Base-by-base conservation (phyloP, 139 green algal genomes). In the Ettlia oleoabundans region DNA sequence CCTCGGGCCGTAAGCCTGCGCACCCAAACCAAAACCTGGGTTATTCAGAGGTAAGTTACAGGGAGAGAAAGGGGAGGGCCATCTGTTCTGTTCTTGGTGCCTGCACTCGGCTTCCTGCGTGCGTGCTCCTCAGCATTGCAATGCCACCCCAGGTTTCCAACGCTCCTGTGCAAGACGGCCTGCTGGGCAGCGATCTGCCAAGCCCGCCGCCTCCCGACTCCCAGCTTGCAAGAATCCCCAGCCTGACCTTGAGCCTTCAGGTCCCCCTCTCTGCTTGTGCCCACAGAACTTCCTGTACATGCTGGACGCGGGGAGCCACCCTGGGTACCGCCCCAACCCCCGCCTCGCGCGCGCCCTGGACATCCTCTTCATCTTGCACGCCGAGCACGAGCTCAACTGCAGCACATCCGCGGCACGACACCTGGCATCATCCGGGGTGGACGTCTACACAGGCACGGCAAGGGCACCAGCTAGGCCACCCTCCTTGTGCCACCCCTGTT, bases 401-500 rank as follows among this genome's bases (percentile, higher is more conserved):
- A 97, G 89, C 67, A 98, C 95, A 24, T 93, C 95, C 2, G 93
- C 94, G n/a, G 90, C 85, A 0, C 86, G 92, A 9, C 94, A 98
- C 86, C 88, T 98, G 55, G 92, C 94, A 21, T 93, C 86, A 47
- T 91, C 80, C 10, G 94, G 94, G 22, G 96, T 99, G 62, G 96
- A 99, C 85, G 97, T 99, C 33, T 99, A 98, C 92, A 98, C 95
- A n/a, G n/a, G n/a, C n/a, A n/a, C n/a, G n/a, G n/a, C n/a, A n/a
- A n/a, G n/a, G n/a, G n/a, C n/a, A n/a, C n/a, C n/a, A n/a, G n/a
- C n/a, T n/a, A n/a, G n/a, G n/a, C n/a, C n/a, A n/a, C n/a, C n/a
- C n/a, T n/a, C n/a, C n/a, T n/a, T n/a, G n/a, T n/a, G n/a, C n/a
- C n/a, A n/a, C n/a, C n/a, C n/a, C n/a, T n/a, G n/a, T n/a, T n/a